Base-by-base conservation (phyloP, 1,139 yeast species). In the Yamadazyma mexicana region DNA sequence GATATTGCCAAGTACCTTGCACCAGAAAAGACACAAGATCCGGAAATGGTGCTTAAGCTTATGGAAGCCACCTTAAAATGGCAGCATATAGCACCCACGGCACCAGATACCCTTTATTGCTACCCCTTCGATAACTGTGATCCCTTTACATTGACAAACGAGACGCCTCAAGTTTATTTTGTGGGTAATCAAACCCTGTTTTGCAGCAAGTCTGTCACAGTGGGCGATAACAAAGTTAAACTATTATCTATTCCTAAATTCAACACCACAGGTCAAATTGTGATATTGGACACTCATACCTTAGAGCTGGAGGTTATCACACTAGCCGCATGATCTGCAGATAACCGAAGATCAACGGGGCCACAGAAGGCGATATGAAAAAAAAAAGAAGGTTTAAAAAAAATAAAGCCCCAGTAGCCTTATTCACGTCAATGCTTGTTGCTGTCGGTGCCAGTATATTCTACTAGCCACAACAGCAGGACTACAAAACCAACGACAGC, bases 21-120 rank as follows among this genome's bases (percentile, higher is more conserved):
- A 8, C 39, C 50, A 5, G 50, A 51, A 10, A 38, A 46, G 9
- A 38, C 49, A 3, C 43, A 49, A 1, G 54, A 49, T 20, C 62
- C 62, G 5, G 62, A 65, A 11, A 57, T 62, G 12, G 44, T 49
- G 20, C 33, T 80, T 12, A 72, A 75, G 17, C 66, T 88, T 49
- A 74, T 89, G 69, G 85, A 82, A 49, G 73, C 81, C 6, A 83
- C 87, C 1, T 59, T 94, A 30, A 65, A 70, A 39, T 92, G 97
- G 96, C 92, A 88, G 50, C 87, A 87, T 52, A 69, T 87, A 28
- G 83, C 88, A 0, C 98, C 98, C 2, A 89, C 98, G 0, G 95
- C 96, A 1, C 99, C 99, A 0, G 98, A 92, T 55, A 94, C 99
- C 0, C 65, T 92, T 33, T 86, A 87, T 68, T 83, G 95, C 48